Conservation (phyloP, 768 basidiomycete genomes). For the Amanita brunnescens region DNA sequence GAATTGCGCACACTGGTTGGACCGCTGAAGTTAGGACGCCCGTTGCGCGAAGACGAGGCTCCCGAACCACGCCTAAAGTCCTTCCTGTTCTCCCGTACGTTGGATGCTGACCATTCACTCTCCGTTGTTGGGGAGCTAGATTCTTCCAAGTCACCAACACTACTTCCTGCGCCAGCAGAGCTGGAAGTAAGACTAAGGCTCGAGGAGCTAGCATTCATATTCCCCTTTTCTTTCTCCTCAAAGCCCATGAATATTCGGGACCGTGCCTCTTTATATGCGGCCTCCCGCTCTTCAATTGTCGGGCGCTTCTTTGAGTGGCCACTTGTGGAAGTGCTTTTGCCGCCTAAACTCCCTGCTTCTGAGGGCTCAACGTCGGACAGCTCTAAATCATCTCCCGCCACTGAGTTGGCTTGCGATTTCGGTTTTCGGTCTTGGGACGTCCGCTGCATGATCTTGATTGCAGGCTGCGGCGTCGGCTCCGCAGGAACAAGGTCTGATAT, state of each 20-base stretch:
- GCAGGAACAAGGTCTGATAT: constrained; percentile 73
- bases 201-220: constrained; percentile 71
- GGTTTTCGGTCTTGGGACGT: constrained; percentile 42
- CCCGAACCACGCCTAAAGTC: constrained; percentile 35
- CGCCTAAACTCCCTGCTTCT: constrained; percentile 69
- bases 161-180: constrained; percentile 49
- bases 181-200: constrained; percentile 63
- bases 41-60: constrained; percentile 51
- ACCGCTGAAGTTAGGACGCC: constrained; percentile 37
- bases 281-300: constrained; percentile 81
- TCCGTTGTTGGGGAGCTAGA: constrained; percentile 70
- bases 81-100: constrained; percentile 48
- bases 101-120: constrained; percentile 65
- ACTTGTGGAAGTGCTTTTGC: constrained; percentile 54
- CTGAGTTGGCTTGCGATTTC: constrained; percentile 55
- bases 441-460: constrained; percentile 85
- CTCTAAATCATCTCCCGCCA: constrained; percentile 68
- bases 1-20: constrained; percentile 63
- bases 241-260: constrained; percentile 83
- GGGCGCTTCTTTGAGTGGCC: constrained; percentile 58
- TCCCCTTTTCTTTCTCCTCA: constrained; percentile 64
- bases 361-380: constrained; percentile 74
- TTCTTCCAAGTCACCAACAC: constrained; percentile 59
- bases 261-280: constrained; percentile 83
- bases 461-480: constrained; percentile 59